A percentile compares a stretch with the other conserved stretches of the same genome.
phyloP scores from a whole-genome alignment of 371 early-diverging fungal species.

The Homolaphlyctis polyrhiza region DNA sequence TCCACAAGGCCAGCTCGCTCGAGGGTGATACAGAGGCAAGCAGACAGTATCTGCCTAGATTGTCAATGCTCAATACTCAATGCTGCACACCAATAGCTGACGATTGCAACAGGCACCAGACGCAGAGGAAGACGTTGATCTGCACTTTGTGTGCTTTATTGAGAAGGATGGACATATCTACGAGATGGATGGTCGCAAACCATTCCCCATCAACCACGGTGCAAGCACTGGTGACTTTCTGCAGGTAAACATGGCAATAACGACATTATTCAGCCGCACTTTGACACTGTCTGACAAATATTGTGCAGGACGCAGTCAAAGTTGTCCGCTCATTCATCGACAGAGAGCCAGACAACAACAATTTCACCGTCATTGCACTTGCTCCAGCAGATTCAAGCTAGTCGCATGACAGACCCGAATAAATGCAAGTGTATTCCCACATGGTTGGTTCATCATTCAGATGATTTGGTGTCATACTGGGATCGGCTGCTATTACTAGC shows the following conservation, averaged over 20 bases:
- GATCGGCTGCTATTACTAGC: too few relatives aligned
- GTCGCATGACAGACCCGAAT: not conserved
- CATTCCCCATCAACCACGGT: constrained; percentile 82
- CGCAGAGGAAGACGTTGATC: constrained; percentile 63
- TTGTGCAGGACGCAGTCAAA: constrained; percentile 51
- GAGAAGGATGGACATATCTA: constrained; percentile 67
- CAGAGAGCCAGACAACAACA: constrained; percentile 55
- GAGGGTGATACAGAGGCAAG: constrained; percentile 72
- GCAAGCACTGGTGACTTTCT: constrained; percentile 50
- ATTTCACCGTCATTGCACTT: constrained; percentile 43
- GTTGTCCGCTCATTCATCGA: constrained; percentile 67
- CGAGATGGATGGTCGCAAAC: constrained; percentile 79
- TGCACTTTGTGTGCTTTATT: constrained; percentile 84
- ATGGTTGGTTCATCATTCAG: not conserved
- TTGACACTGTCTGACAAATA: constrained; percentile 1
- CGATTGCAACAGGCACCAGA: constrained; percentile 47
- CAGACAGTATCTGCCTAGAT: not conserved
- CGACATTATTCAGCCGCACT: not conserved
- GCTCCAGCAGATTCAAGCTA: not conserved
- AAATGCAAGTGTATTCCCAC: not conserved
- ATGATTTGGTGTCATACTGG: not conserved
- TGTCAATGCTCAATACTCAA: too few relatives aligned
- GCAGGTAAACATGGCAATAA: constrained; percentile 30
- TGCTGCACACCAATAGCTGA: not conserved
- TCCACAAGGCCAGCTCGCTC: constrained; percentile 47